Evolutionary conservation across 1,284 basidiomycete genomes (phyloP), one percentile per base, ranked within the genome.

Genomic region (Malassezia psittaci): DNA sequence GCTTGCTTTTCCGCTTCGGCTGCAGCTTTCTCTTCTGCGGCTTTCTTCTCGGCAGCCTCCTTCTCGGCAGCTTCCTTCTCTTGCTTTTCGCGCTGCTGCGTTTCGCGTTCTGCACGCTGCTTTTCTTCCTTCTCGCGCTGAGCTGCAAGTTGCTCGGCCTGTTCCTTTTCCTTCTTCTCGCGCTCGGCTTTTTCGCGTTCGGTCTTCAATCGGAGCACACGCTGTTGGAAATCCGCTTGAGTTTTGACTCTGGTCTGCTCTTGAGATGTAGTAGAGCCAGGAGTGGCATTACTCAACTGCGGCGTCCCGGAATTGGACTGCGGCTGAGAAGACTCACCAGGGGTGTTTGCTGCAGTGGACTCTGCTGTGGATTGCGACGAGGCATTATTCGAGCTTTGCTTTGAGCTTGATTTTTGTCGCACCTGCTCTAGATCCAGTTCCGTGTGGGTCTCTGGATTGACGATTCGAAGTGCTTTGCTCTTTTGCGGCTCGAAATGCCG

Each of bases 391-490:
- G 60, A 60, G 24, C 24, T 29, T 3, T 3, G 24, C 24, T 29
- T 29, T 7, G 24, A 29, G 24, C 24, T 29, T 38, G 53, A 46
- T 50, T 60, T 57, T 16, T 59, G 46, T 21, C 48, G 40, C 15
- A 68, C 60, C 44, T 64, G 64, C 51, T 64, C 66, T 12, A 71
- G 45, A 36, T 73, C 70, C 38, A 74, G 57, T 34, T 67, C 60
- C 15, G 68, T 60, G 52, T 72, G 66, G n/a, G 72, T 74, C 43
- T 72, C 67, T 18, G 72, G 72, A 59, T 74, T 71, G 45, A 74
- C 72, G 48, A 74, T 74, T 44, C 64, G 65, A 45, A 74, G 70
- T 33, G 72, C 72, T 32, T 68, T 60, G 65, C 72, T 74, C 44
- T 64, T 62, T 52, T 61, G 58, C 15, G 69, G 69, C 62, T 74